Base-by-base conservation (phyloP, 208 protist genomes). In the Wallacemonas rigidus region DNA sequence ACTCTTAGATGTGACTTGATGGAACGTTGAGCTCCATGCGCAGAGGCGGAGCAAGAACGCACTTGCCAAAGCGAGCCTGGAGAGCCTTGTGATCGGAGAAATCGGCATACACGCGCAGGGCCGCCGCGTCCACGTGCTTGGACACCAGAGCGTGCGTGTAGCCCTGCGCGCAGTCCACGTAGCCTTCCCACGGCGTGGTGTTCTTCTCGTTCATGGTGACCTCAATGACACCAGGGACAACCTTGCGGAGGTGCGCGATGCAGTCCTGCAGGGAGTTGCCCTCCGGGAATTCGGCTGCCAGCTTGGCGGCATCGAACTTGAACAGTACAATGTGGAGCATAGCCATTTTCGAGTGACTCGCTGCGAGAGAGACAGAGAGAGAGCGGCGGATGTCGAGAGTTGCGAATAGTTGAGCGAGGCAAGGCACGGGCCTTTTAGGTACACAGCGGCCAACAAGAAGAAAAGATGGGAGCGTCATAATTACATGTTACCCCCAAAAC, bases 111-210 rank as follows among this genome's bases (percentile, higher is more conserved):
- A 83, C 67, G 38, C 80, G 69, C 67, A 94, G 69, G 7, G 81
- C 83, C 1, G 39, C 57, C 3, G 76, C 81, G 53, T 87, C 85
- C 35, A 68, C 35, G 77, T 94, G 89, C 62, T 80, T 81, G 38
- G 86, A 92, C 2, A 92, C 77, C 6, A 94, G 54, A 11, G 76
- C 81, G 50, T 94, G 87, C 15, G 86, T 91, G 76, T 87, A 94
- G 53, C 80, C 86, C 40, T 74, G 64, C 36, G 69, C 80, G 69
- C 68, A 72, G 63, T 88, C 84, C n/a, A 83, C 72, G 71, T 94
- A 94, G 47, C 82, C 84, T 4, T n/a, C 68, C 75, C 79, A 91
- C 4, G 85, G 71, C 5, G 44, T 53, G n/a, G 65, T 57, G 69
- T 87, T 84, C 57, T 80, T 76, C 1, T 69, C 75, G 36, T 74